These are phyloP conservation scores for Fusarium annulatum DNA, from an alignment of 2,329 filamentous ascomycete genomes.

Conservation along the genomic window DNA sequence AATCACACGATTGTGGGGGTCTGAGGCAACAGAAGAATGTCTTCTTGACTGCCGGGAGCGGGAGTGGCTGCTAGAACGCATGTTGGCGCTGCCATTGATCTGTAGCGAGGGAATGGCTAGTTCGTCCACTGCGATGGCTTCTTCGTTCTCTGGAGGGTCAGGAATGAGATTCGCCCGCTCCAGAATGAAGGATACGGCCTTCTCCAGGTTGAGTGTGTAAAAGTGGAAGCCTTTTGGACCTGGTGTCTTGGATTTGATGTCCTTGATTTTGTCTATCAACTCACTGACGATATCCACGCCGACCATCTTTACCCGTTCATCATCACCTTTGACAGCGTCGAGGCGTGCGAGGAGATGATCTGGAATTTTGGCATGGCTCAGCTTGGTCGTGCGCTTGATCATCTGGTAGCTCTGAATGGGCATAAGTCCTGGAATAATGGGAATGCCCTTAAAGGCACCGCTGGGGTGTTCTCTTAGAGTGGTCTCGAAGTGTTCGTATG, in stretches of 20 bases:
- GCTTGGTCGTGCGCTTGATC: constrained; percentile 90
- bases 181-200: constrained; percentile 92
- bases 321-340: constrained; percentile 79
- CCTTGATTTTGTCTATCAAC: constrained; percentile 81
- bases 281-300: constrained; percentile 87
- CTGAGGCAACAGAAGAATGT: constrained; percentile 82
- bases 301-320: constrained; percentile 82
- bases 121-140: constrained; percentile 61
- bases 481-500: constrained; percentile 83
- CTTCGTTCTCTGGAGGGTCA: constrained; percentile 63
- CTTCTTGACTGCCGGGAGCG: constrained; percentile 62
- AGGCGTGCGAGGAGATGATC: constrained; percentile 75
- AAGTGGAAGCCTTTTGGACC: constrained; percentile 90
- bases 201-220: constrained; percentile 96
- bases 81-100: constrained; percentile 61
- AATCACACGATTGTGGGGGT: constrained; percentile 89
- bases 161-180: constrained; percentile 89
- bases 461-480: constrained; percentile 82
- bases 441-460: constrained; percentile 84
- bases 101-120: constrained; percentile 47
- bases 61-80: constrained; percentile 49
- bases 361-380: constrained; percentile 89
- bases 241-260: constrained; percentile 65
- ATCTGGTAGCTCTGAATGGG: constrained; percentile 98
- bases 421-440: constrained; percentile 96